Percentiles rank a stretch among this genome's conserved stretches.
These are phyloP conservation scores for Termitomyces sp. DNA, from an alignment of 768 basidiomycete genomes.

Conservation along the genomic window DNA sequence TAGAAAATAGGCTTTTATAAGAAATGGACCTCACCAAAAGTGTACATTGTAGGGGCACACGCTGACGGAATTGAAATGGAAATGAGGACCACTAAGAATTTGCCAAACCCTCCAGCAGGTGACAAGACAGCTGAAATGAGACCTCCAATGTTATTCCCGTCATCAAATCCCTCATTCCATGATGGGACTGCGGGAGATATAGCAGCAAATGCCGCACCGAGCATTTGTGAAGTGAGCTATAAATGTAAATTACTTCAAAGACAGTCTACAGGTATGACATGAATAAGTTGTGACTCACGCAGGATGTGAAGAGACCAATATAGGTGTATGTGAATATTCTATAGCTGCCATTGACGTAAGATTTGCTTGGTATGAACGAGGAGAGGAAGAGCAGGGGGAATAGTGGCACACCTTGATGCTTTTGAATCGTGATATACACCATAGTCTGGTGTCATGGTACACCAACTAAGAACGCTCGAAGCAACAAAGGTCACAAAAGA, in stretches of 20 bases:
- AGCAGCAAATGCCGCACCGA: conserved; percentile 67
- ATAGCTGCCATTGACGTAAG: conserved; percentile 27
- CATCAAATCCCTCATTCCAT: conserved; percentile 53
- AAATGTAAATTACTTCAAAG: conserved; percentile 18
- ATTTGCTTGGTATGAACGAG: not conserved
- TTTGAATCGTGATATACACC: conserved; percentile 37
- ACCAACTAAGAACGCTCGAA: conserved; percentile 38
- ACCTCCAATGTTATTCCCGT: conserved; percentile 57
- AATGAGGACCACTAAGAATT: conserved; percentile 68
- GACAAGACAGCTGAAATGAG: conserved; percentile 58
- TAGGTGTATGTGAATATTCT: conserved; percentile 65
- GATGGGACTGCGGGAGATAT: conserved; percentile 51
- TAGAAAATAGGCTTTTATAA: not conserved
- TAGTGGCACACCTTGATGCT: conserved; percentile 28
- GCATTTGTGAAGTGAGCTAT: conserved; percentile 40
- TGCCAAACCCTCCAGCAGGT: conserved; percentile 63
- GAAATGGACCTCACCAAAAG: conserved; percentile 40
- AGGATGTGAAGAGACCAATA: conserved; percentile 58
- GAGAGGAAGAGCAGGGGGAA: not conserved
- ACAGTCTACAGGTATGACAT: not conserved
- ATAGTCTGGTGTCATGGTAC: conserved; percentile 41
- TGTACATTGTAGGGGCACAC: conserved; percentile 77
- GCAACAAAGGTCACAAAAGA: conserved; percentile 37
- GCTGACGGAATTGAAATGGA: conserved; percentile 74
- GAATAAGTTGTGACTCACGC: conserved; percentile 38